Conservation (phyloP, 257 asterid species). For the Solanum gracilifrons region DNA sequence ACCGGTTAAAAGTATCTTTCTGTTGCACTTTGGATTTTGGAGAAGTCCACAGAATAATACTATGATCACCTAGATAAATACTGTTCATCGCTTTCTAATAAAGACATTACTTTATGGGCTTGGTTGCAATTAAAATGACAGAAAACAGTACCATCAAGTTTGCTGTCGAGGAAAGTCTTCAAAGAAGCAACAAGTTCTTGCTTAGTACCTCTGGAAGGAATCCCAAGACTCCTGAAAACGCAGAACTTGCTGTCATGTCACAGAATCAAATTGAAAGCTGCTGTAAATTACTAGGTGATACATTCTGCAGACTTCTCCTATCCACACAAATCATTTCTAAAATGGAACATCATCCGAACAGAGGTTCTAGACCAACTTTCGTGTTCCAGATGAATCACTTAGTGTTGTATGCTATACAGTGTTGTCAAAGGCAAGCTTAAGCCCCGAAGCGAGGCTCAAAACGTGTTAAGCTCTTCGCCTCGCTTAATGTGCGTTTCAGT, state of each 20-base stretch:
- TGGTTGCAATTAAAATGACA: background rate
- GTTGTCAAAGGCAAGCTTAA: background rate
- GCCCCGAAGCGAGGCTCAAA: background rate
- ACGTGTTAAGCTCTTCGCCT: background rate
- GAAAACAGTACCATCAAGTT: slow-evolving; percentile 35
- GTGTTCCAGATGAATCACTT: background rate
- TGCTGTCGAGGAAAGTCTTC: slow-evolving; percentile 29
- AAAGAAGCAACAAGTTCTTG: slow-evolving; percentile 39
- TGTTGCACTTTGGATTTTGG: background rate
- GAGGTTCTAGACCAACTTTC: background rate
- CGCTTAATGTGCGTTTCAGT: background rate
- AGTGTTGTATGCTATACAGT: background rate
- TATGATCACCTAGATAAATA: background rate
- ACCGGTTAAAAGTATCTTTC: background rate
- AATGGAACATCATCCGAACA: background rate
- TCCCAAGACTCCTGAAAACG: slow-evolving; percentile 35
- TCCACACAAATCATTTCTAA: background rate
- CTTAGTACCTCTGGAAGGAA: slow-evolving; percentile 49
- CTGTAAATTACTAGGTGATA: background rate
- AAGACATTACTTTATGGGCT: background rate
- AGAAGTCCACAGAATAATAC: background rate
- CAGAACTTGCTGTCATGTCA: background rate
- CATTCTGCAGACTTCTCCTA: background rate
- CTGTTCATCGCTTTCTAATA: background rate
- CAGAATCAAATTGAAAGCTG: background rate